These are phyloP conservation scores for Groenewaldozyma salmanticensis DNA, from an alignment of 805 yeast genomes.

Conservation along the genomic window DNA sequence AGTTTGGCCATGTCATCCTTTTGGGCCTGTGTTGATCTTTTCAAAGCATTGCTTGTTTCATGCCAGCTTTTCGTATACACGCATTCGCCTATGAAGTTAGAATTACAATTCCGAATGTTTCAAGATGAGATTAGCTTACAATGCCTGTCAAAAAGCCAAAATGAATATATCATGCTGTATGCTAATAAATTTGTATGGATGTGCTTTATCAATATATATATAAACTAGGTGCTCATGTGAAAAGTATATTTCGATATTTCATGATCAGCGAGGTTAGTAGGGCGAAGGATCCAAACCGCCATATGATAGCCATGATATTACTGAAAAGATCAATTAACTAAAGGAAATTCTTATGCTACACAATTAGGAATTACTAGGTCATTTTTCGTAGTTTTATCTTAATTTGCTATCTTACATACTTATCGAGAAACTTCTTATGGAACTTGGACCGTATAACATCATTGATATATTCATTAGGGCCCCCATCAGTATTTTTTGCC, in stretches of 20 bases:
- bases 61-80: constrained; percentile 70
- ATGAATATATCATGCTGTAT: constrained; percentile 63
- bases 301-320: too few relatives aligned
- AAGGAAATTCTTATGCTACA: too few relatives aligned
- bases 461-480: constrained; percentile 19
- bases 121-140: constrained; percentile 34
- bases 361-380: too few relatives aligned
- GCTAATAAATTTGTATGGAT: neutral
- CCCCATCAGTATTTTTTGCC: constrained; percentile 19
- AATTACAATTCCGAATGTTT: neutral
- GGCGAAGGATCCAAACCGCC: too few relatives aligned
- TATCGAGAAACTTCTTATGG: constrained; percentile 28
- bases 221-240: neutral
- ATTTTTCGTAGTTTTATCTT: too few relatives aligned
- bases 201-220: neutral
- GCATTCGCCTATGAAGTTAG: constrained; percentile 45
- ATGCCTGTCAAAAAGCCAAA: constrained; percentile 87
- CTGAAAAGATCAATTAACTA: too few relatives aligned
- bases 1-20: constrained; percentile 66
- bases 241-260: too few relatives aligned
- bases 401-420: constrained; percentile 21
- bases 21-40: constrained; percentile 1
- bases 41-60: constrained; percentile 24
- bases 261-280: too few relatives aligned
- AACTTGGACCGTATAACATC: constrained; percentile 31